Percentiles rank a stretch among this genome's conserved stretches.
Evolutionary conservation across 2,329 filamentous ascomycete species (phyloP).

Genomic region (Aspergillus nomiae): DNA sequence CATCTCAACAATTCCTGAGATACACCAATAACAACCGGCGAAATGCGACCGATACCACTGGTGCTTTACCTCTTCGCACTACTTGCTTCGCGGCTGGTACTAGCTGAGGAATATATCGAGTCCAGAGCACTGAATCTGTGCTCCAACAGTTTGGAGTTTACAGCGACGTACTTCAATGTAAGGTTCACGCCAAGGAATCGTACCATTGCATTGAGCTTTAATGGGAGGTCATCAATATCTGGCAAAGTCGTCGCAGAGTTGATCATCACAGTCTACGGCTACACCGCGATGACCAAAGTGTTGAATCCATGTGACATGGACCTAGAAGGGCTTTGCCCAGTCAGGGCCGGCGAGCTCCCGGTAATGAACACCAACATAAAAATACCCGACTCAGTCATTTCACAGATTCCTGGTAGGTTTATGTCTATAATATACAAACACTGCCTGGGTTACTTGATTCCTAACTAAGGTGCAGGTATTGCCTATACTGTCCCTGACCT

Average conservation of each 20-base stretch:
- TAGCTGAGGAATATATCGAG: conserved; percentile 9
- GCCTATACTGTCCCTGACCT: conserved; percentile 88
- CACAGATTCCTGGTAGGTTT: conserved; percentile 65
- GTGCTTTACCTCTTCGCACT: background rate
- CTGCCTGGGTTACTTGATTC: background rate
- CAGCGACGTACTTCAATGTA: conserved; percentile 85
- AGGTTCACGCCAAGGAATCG: conserved; percentile 66
- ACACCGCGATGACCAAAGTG: conserved; percentile 64
- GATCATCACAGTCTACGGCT: conserved; percentile 78
- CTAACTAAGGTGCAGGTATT: conserved; percentile 56
- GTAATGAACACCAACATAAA: conserved; percentile 68
- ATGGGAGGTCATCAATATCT: conserved; percentile 79
- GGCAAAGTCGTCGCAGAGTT: conserved; percentile 80
- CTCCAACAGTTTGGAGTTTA: conserved; percentile 81
- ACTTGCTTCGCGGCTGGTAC: background rate
- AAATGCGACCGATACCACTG: background rate
- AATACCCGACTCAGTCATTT: conserved; percentile 59
- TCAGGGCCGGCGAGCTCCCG: conserved; percentile 79
- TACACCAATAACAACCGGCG: background rate
- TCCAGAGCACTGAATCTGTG: conserved; percentile 68
- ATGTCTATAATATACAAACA: background rate
- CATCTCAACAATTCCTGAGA: too few relatives aligned
- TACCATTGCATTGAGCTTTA: conserved; percentile 71
- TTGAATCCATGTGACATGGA: conserved; percentile 73
- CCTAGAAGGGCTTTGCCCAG: conserved; percentile 79